Conservation (phyloP, 805 yeast species). For the Clavispora santaluciae region DNA sequence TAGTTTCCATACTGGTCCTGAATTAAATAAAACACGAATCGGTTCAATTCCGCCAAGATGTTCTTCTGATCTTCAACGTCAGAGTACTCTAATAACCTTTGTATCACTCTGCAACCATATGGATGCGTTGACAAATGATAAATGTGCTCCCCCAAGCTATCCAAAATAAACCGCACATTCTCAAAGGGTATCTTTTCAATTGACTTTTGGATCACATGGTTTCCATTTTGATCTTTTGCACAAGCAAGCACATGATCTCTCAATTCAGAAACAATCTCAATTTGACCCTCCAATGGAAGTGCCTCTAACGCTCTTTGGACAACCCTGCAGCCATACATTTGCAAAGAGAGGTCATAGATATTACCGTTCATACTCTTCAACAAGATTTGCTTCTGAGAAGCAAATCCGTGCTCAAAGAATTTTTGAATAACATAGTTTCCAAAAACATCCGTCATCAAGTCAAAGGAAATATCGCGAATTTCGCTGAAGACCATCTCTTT, state of each 20-base stretch:
- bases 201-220: conserved; percentile 94
- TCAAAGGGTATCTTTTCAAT: conserved; percentile 80
- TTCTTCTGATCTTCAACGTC: conserved; percentile 56
- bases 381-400: conserved; percentile 62
- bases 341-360: conserved; percentile 71
- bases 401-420: conserved; percentile 78
- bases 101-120: conserved; percentile 96
- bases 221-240: conserved; percentile 91
- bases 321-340: conserved; percentile 98
- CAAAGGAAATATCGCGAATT: conserved; percentile 66
- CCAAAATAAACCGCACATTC: conserved; percentile 64
- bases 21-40: conserved; percentile 67
- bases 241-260: conserved; percentile 54
- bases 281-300: conserved; percentile 58
- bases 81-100: conserved; percentile 82
- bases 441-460: conserved; percentile 91
- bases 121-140: conserved; percentile 91
- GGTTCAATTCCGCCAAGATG: conserved; percentile 67
- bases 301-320: conserved; percentile 90
- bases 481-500: conserved; percentile 81
- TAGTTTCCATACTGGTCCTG: conserved; percentile 98
- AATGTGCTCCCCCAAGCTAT: conserved; percentile 63
- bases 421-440: conserved; percentile 97
- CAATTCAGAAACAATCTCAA: conserved; percentile 65
- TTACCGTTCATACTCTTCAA: conserved; percentile 70